Conservation (phyloP, 768 basidiomycete species). For the Imleria badia region DNA sequence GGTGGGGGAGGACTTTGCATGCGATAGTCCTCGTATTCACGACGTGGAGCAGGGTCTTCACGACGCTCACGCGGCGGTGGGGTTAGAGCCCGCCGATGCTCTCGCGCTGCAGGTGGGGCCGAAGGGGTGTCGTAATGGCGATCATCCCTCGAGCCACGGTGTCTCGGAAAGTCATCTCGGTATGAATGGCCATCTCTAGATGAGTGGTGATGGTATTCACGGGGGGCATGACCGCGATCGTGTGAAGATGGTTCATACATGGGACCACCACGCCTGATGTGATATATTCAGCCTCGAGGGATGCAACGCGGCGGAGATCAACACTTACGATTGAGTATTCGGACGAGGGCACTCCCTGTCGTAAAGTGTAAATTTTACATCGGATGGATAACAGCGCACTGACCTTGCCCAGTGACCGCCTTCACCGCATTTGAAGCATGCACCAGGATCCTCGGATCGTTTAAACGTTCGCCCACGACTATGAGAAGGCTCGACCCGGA, state of each 20-base stretch:
- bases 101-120: slow-evolving; percentile 43
- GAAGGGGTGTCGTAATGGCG: slow-evolving; percentile 56
- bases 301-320: not conserved
- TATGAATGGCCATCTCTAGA: slow-evolving; percentile 39
- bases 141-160: slow-evolving; percentile 46
- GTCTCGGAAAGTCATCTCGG: slow-evolving; percentile 57
- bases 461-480: slow-evolving; percentile 81
- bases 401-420: slow-evolving; percentile 90
- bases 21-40: slow-evolving; percentile 74
- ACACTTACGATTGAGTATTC: slow-evolving; percentile 48
- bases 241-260: slow-evolving; percentile 52
- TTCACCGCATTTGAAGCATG: slow-evolving; percentile 86
- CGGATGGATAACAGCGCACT: slow-evolving; percentile 18
- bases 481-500: slow-evolving; percentile 83
- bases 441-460: slow-evolving; percentile 81
- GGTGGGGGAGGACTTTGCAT: slow-evolving; percentile 47
- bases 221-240: slow-evolving; percentile 53
- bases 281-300: slow-evolving; percentile 2
- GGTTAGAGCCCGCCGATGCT: slow-evolving; percentile 59
- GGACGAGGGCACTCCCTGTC: slow-evolving; percentile 71
- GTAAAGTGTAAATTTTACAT: slow-evolving; percentile 3
- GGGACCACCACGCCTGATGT: slow-evolving; percentile 38
- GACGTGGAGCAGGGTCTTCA: slow-evolving; percentile 54
- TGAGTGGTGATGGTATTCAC: slow-evolving; percentile 50
- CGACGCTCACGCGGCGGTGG: slow-evolving; percentile 68